A percentile compares a stretch with the other conserved stretches of the same genome.
Conservation (phyloP, 495 filamentous ascomycete genomes). For the Cenococcum geophilum region DNA sequence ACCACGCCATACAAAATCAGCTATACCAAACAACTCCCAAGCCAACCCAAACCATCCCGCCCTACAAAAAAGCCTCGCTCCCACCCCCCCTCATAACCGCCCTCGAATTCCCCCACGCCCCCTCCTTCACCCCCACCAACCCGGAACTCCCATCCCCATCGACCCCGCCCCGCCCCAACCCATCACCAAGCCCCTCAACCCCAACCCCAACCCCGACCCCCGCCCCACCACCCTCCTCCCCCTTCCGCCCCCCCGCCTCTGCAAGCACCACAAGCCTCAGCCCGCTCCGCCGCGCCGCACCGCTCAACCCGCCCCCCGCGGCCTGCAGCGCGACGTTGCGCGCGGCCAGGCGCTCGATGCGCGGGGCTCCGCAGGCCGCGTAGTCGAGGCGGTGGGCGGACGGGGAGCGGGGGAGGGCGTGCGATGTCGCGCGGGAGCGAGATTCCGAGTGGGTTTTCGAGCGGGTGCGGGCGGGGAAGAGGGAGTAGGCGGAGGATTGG, state of each 20-base stretch:
- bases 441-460: too few relatives aligned
- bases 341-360: too few relatives aligned
- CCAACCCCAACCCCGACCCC: neutral
- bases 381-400: too few relatives aligned
- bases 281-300: too few relatives aligned
- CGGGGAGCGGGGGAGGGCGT: neutral
- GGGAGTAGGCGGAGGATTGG: conserved; percentile 27
- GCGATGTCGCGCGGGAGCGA: neutral
- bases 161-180: too few relatives aligned
- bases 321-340: too few relatives aligned
- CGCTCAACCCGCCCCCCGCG: too few relatives aligned
- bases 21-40: neutral
- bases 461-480: too few relatives aligned
- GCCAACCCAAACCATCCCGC: neutral
- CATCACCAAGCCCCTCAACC: neutral
- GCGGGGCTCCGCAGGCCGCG: too few relatives aligned
- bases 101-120: conserved; percentile 14
- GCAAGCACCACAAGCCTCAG: too few relatives aligned
- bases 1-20: neutral
- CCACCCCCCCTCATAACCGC: conserved; percentile 13
- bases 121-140: conserved; percentile 11
- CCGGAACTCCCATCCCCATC: conserved; percentile 5
- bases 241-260: too few relatives aligned
- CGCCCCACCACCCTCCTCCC: too few relatives aligned
- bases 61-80: conserved; percentile 5